Conservation (phyloP, 139 green algal genomes). For the Chlamydomonas sphaeroides region DNA sequence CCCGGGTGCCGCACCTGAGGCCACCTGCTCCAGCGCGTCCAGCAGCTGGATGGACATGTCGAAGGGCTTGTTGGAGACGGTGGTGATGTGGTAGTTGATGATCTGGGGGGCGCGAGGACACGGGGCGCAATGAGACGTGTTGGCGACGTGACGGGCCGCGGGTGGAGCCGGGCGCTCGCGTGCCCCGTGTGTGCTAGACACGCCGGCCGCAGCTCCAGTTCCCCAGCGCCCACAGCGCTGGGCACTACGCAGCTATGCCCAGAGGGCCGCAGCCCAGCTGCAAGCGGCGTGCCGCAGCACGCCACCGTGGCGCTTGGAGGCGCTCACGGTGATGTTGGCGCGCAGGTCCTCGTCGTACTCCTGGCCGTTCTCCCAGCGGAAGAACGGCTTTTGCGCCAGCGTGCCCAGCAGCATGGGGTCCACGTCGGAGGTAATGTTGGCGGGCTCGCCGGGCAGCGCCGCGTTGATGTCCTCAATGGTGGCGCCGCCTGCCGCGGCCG, state of each 20-base stretch:
- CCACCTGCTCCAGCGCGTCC: slow-evolving; percentile 26
- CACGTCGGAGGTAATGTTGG: too few relatives aligned
- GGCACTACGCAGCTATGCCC: too few relatives aligned
- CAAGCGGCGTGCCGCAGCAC: too few relatives aligned
- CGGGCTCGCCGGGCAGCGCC: slow-evolving; percentile 19
- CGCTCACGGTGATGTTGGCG: too few relatives aligned
- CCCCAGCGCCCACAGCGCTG: too few relatives aligned
- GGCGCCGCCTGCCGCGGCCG: too few relatives aligned
- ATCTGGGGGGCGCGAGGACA: too few relatives aligned
- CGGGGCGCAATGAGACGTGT: not conserved
- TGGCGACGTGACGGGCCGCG: not conserved
- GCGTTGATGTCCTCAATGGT: slow-evolving; percentile 23
- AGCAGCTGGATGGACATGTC: slow-evolving; percentile 26
- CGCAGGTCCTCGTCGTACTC: slow-evolving; percentile 5
- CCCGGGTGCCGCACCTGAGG: not conserved
- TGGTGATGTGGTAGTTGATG: slow-evolving; percentile 13
- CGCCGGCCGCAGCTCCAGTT: not conserved
- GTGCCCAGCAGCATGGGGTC: too few relatives aligned
- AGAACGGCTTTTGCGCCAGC: not conserved
- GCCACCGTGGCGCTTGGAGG: too few relatives aligned
- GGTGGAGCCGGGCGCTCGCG: too few relatives aligned
- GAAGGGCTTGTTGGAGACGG: slow-evolving; percentile 14
- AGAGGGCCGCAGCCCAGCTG: too few relatives aligned
- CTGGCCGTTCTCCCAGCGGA: not conserved
- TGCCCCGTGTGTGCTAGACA: too few relatives aligned